These are phyloP conservation scores for Plicaturopsis crispa DNA, from an alignment of 768 basidiomycete genomes.

Conservation along the genomic window DNA sequence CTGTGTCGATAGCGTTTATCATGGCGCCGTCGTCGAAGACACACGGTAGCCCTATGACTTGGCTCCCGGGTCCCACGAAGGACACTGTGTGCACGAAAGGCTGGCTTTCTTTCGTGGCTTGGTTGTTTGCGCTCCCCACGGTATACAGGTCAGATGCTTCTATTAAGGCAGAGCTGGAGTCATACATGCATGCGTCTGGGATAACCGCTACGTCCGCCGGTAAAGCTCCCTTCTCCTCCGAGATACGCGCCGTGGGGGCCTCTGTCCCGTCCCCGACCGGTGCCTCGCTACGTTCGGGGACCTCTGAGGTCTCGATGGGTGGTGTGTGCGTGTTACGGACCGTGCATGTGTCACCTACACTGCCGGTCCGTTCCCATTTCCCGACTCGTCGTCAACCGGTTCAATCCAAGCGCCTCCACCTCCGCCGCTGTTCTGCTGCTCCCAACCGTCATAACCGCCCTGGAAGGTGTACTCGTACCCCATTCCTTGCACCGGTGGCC, in stretches of 20 bases:
- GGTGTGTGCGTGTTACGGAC: too few relatives aligned
- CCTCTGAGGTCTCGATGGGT: too few relatives aligned
- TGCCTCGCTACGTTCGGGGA: too few relatives aligned
- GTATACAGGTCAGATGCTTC: neutral
- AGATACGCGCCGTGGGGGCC: neutral
- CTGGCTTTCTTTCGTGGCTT: neutral
- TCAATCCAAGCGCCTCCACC: too few relatives aligned
- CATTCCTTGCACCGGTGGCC: too few relatives aligned
- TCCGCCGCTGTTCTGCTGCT: too few relatives aligned
- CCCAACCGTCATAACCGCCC: too few relatives aligned
- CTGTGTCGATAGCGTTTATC: conserved; percentile 18
- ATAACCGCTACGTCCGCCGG: neutral
- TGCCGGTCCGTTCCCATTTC: neutral
- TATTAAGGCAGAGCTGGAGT: neutral
- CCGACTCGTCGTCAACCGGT: neutral
- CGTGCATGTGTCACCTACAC: neutral
- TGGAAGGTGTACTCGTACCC: too few relatives aligned
- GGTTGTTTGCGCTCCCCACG: neutral
- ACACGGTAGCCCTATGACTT: neutral
- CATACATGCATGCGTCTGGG: neutral
- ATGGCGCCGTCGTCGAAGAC: conserved; percentile 24
- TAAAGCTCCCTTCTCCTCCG: neutral
- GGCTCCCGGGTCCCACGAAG: neutral
- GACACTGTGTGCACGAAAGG: neutral
- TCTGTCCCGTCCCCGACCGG: neutral